Percentiles rank a stretch among this genome's conserved stretches.
Evolutionary conservation across 2,329 filamentous ascomycete species (phyloP).

Genomic region (Cladophialophora exuberans): DNA sequence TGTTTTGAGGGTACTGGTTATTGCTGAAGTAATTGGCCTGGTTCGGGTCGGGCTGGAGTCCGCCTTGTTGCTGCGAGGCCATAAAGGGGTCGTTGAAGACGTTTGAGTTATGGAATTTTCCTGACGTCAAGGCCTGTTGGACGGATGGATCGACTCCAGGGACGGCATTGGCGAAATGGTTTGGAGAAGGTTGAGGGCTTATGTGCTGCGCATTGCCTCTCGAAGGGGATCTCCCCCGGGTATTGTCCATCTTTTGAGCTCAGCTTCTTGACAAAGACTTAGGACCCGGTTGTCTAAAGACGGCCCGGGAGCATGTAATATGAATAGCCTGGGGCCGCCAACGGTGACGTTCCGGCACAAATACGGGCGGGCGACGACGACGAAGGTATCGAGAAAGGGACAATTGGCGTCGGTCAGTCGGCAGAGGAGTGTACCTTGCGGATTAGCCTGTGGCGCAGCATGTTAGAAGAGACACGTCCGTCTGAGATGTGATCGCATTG

Average conservation of each 20-base stretch:
- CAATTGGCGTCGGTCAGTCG: slow-evolving; percentile 13
- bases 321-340: background rate
- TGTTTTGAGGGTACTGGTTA: slow-evolving; percentile 33
- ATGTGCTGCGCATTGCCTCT: slow-evolving; percentile 44
- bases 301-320: slow-evolving; percentile 2
- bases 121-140: slow-evolving; percentile 39
- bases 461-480: slow-evolving; percentile 16
- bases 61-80: slow-evolving; percentile 37
- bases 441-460: slow-evolving; percentile 26
- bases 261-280: background rate
- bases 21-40: slow-evolving; percentile 32
- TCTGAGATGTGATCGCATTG: slow-evolving; percentile 1
- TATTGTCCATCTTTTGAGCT: slow-evolving; percentile 27
- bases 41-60: slow-evolving; percentile 18
- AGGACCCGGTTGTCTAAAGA: background rate
- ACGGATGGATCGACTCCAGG: slow-evolving; percentile 44
- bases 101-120: slow-evolving; percentile 37
- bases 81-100: slow-evolving; percentile 41
- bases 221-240: slow-evolving; percentile 43
- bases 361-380: background rate
- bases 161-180: slow-evolving; percentile 42
- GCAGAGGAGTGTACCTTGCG: slow-evolving; percentile 13
- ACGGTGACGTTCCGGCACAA: slow-evolving; percentile 11
- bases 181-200: slow-evolving; percentile 47
- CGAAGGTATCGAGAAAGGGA: background rate